phyloP scores from a whole-genome alignment of 192 early-diverging fungal species.

The Mortierella claussenii region DNA sequence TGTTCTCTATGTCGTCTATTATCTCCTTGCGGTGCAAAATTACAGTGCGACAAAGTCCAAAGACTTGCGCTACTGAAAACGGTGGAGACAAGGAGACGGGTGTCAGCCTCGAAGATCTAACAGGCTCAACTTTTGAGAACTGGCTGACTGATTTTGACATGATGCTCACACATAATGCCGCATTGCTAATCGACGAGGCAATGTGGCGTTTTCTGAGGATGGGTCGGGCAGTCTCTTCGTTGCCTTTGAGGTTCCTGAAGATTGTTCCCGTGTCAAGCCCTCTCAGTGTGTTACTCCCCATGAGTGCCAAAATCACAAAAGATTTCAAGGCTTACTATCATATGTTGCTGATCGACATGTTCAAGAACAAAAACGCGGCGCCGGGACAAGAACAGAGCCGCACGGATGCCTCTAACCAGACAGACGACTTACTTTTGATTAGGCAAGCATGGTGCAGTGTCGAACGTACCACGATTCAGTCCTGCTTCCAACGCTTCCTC shows the following conservation, averaged over 20 bases:
- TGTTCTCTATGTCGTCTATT: too few species aligned
- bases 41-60: too few species aligned
- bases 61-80: too few species aligned
- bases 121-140: background rate
- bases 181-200: background rate
- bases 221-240: background rate
- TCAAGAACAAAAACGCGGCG: background rate
- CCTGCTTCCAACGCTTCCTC: background rate
- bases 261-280: background rate
- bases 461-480: background rate
- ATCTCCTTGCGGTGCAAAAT: too few species aligned
- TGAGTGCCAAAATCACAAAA: background rate
- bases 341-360: background rate
- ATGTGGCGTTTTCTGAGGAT: background rate
- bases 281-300: background rate
- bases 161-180: background rate
- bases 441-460: background rate
- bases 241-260: background rate
- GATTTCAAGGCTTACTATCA: constrained; percentile 5
- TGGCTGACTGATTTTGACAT: background rate
- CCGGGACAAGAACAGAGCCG: too few species aligned
- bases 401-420: background rate
- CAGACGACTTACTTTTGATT: background rate
- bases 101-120: background rate
- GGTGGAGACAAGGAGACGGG: background rate